Evolutionary conservation across 106 monocot genomes (phyloP), one percentile per base, ranked within the genome.

Genomic region (Amphibolis antarctica): DNA sequence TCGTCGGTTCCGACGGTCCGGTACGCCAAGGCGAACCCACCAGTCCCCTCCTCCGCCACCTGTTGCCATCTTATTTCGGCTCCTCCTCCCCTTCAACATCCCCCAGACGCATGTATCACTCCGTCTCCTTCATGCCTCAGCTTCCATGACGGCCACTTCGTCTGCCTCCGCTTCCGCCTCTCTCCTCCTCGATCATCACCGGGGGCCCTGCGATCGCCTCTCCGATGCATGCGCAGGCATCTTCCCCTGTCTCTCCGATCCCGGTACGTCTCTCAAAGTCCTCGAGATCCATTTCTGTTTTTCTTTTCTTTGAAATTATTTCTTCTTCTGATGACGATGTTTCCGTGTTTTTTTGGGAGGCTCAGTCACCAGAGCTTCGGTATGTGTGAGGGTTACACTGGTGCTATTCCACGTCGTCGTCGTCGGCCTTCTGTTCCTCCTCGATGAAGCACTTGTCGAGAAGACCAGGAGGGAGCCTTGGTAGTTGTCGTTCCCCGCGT

Each of bases 301-400:
- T 26, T 48, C 9, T 12, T 62, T 28, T 31, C 17, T 42, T 59
- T 49, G 28, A 31, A 53, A 30, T 14, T 22, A 23, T 14, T 46
- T 25, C 12, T 30, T 36, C 31, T 21, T 21, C n/a, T 42, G 18
- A 10, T 58, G 17, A 26, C 13, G 0, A 23, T 55, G 44, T 44
- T 26, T 46, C 7, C 18, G 19, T 51, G 13, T 19, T 46, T 47
- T 28, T n/a, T n/a, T n/a, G n/a, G 48, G 47, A 14, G 14, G 28
- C 62, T 43, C 66, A 90, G 86, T 42, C 22, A 74, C 54, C 53
- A 92, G 91, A 74, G 76, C 71, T 18, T 74, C 76, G 42, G 25
- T 78, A 50, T 66, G 71, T 26, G 44, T 84, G 57, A 92, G 77
- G 73, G 49, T 55, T 60, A 66, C 69, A 4, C 71, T 86, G 70